These are phyloP conservation scores for Kwoniella europaea DNA, from an alignment of 768 basidiomycete genomes.

Conservation along the genomic window DNA sequence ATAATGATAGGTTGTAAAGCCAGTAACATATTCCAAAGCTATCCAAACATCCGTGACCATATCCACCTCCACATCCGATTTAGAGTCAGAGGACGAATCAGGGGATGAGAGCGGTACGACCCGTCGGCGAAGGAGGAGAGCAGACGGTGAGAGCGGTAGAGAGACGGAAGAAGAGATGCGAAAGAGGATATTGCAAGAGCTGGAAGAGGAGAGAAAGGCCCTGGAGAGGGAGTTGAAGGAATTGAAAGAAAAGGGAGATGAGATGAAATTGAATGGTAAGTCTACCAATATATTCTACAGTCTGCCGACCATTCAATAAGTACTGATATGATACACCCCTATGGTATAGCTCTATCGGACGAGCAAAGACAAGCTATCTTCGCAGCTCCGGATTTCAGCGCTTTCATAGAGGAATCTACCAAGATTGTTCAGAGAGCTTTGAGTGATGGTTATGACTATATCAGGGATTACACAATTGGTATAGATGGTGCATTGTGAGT, in stretches of 20 bases:
- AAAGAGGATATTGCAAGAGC: conserved; percentile 77
- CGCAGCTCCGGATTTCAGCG: conserved; percentile 85
- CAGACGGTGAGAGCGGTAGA: conserved; percentile 37
- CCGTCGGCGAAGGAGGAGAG: conserved; percentile 39
- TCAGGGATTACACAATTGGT: conserved; percentile 92
- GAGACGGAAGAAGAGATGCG: conserved; percentile 75
- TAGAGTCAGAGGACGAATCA: conserved; percentile 59
- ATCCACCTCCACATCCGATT: conserved; percentile 35
- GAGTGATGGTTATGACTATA: conserved; percentile 95
- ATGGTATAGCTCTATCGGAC: conserved; percentile 74
- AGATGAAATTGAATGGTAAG: conserved; percentile 41
- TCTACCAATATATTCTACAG: not conserved
- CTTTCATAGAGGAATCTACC: conserved; percentile 91
- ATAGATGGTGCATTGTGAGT: conserved; percentile 81
- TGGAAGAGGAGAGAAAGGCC: conserved; percentile 81
- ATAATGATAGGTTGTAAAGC: conserved; percentile 26
- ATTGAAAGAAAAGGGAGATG: conserved; percentile 45
- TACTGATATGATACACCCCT: no score
- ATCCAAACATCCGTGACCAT: conserved; percentile 52
- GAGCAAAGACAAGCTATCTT: conserved; percentile 82
- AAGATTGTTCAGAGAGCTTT: conserved; percentile 94
- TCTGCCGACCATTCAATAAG: not conserved
- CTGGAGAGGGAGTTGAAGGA: conserved; percentile 72
- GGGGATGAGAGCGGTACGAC: conserved; percentile 63
- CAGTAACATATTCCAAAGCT: conserved; percentile 57